Base-by-base conservation (phyloP, 2,329 filamentous ascomycete species). In the Fusarium continuum region DNA sequence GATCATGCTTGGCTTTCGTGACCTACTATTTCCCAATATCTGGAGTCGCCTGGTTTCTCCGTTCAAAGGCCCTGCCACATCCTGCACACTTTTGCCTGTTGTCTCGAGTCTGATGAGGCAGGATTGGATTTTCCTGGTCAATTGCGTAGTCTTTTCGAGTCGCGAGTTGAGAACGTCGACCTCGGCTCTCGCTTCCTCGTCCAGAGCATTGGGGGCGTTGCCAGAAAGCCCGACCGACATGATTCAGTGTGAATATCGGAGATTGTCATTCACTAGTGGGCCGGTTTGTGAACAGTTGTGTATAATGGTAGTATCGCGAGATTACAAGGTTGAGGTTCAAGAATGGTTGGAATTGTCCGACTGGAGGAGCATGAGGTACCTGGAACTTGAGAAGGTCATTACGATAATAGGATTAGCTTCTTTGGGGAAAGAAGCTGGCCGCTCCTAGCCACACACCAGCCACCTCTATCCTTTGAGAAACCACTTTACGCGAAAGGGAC, bases 41-140 rank as follows among this genome's bases (percentile, higher is more conserved):
- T 98, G 95, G 19, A 98, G 83, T 62, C 88, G 90, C 76, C 92
- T 91, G 1, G 95, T 98, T 76, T 97, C 96, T 70, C 91, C 91
- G 73, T 93, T 96, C 35, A 99, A 89, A 8, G 95, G 95, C 1
- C 92, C 92, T 52, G 96, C 93, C 10, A 96, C 93, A 73, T 97
- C 92, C 71, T 92, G 90, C 17, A 98, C 93, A 58, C 91, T 93
- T 78, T 93, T 92, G 16, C 94, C 95, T 48, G 92, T 96, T 31
- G 89, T 87, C 70, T 98, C 93, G 28, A 99, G 83, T 52, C 93
- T 86, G 31, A 88, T 86, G 67, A 97, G 84, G 46, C 92, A 96
- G 23, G 91, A 90, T 77, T 96, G 91, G 52, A 99, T 97, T 82
- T 96, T 97, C 81, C 95, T 97, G 26, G 93, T 97, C 74, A 98